Evolutionary conservation across 176 grass and related monocot genomes (phyloP), one percentile per base, ranked within the genome.

Genomic region (Bolboschoenus planiculmis): DNA sequence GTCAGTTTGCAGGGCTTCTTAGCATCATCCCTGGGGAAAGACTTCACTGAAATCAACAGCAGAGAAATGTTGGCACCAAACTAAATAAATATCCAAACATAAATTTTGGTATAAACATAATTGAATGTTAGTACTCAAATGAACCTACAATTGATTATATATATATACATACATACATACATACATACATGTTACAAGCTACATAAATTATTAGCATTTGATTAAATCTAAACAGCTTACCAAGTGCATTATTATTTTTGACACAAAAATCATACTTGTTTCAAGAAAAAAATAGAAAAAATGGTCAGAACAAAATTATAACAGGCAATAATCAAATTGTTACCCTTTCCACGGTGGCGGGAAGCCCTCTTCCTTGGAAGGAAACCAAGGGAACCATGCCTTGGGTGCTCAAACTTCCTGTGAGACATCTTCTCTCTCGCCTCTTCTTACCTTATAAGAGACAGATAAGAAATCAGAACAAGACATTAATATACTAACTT

Each of bases 291-390:
- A 15, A 15, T 64, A 34, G 0, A 60, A 29, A 61, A 65, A 65
- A 34, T 24, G 18, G 3, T 48, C 43, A 13, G 18, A 0, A 47
- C 1, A 51, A 51, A 51, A 51, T 2, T 15, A 50, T 4, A 50
- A 50, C 37, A 24, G 10, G 20, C 8, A 27, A 78, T n/a, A 46
- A 78, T 48, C 0, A 50, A 33, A 9, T 1, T 15, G 31, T 7
- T 94, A 97, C 94, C 94, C 88, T 94, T 97, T 79, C 94, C 94
- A 58, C 94, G 94, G 83, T 97, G 94, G 61, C 94, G 94, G 9
- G 88, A 87, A 15, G 42, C 65, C 5, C 94, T 87, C 90, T 97
- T 97, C 90, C 92, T 94, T 24, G 91, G 94, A 59, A 97, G 90
- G 83, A 97, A 97, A 55, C 94, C 94, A 67, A 97, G 92, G 76